Base-by-base conservation (phyloP, 345 rosid genomes). In the Pugionium cornutum region DNA sequence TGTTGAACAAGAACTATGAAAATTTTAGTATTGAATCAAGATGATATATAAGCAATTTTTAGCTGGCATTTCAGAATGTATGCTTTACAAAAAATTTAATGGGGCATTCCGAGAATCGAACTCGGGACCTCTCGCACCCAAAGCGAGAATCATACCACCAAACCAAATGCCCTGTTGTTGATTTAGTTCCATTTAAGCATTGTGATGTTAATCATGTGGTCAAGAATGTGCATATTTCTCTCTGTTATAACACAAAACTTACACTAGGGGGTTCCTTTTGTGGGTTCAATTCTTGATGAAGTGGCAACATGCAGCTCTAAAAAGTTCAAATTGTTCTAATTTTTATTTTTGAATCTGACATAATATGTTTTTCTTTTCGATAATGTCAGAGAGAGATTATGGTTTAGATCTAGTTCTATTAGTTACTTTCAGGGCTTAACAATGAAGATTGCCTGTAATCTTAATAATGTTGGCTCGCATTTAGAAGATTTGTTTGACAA, bases 361-460 rank as follows among this genome's bases (percentile, higher is more conserved):
- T 7, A 43, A 27, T 31, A 30, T 51, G 9, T 30, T 31, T 25
- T 43, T 6, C 26, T 58, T 27, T 35, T 31, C 32, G 18, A 50
- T 39, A 9, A 50, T 31, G 1, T 5, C 3, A 18, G 32, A 33
- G 18, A 37, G 26, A 10, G 29, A 27, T 6, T 27, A 42, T 6
- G 1, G 41, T 27, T 27, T 35, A 58, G 66, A 68, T 42, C 53
- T 45, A 57, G 72, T 47, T 57, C 39, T 37, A 0, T 47, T 6
- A 67, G 64, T 47, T 46, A 50, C 65, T 49, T 32, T 40, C 8
- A 58, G 36, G 52, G 37, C 3, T 32, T 51, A 42, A 29, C 43
- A 51, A 32, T 25, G 7, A 37, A 56, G 49, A 26, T 33, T 10
- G 58, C 26, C 29, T 68, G 43, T 34, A 5, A 10, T 35, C 3